Evolutionary conservation across 2,329 filamentous ascomycete species (phyloP).

Genomic region (Fusarium musae): DNA sequence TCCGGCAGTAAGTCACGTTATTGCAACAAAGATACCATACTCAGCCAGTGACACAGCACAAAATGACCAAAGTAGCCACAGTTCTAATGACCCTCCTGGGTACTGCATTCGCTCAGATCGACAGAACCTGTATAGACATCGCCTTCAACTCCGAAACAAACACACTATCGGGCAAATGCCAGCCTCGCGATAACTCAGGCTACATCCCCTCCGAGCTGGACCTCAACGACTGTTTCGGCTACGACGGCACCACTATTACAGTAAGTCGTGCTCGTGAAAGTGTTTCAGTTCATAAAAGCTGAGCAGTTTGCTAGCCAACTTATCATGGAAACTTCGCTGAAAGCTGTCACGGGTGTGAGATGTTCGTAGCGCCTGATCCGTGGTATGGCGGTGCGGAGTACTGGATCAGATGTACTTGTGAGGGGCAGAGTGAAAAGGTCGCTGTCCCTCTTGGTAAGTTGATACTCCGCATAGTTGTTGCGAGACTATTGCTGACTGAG

Average conservation of each 20-base stretch:
- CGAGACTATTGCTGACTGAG: fast-evolving
- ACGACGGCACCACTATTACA: neutral
- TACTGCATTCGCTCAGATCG: neutral
- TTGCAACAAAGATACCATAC: fast-evolving
- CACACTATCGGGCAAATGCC: neutral
- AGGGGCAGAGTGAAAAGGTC: neutral
- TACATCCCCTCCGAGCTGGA: neutral
- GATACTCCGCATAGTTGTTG: fast-evolving
- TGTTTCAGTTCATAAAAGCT: fast-evolving
- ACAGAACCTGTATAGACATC: slow-evolving; percentile 2
- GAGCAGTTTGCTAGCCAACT: neutral
- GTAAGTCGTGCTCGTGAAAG: neutral
- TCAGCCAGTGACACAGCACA: fast-evolving
- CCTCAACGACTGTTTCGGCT: slow-evolving; percentile 14
- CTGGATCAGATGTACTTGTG: neutral
- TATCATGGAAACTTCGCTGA: neutral
- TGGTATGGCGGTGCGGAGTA: neutral
- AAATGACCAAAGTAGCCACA: neutral
- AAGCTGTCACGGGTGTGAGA: neutral
- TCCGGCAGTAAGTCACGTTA: too few relatives aligned
- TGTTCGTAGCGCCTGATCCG: slow-evolving; percentile 5
- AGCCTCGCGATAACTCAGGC: slow-evolving; percentile 6
- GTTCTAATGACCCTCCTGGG: neutral
- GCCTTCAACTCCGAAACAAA: neutral
- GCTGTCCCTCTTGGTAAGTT: neutral